Conservation (phyloP, 768 basidiomycete genomes). For the Mycena belliarum region DNA sequence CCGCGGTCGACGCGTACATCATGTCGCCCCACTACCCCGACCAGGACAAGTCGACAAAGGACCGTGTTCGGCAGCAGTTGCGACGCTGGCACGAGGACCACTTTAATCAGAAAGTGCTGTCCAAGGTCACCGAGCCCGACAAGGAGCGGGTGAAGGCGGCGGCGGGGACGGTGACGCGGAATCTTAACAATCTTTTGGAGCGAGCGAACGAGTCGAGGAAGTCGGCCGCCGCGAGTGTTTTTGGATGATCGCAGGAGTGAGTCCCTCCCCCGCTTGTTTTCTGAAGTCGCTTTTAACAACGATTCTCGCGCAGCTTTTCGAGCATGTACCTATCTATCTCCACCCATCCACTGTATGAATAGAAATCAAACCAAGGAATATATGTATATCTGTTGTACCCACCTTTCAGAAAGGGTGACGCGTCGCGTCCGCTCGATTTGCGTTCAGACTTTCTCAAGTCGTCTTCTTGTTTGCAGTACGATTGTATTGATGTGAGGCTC, state of each 20-base stretch:
- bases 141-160: slow-evolving; percentile 68
- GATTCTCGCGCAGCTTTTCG: slow-evolving; percentile 3
- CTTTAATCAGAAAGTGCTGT: slow-evolving; percentile 69
- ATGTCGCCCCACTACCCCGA: slow-evolving; percentile 56
- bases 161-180: slow-evolving; percentile 71
- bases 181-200: slow-evolving; percentile 67
- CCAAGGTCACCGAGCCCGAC: slow-evolving; percentile 63
- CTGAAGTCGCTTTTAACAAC: not conserved
- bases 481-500: too few relatives aligned
- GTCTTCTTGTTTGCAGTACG: too few relatives aligned
- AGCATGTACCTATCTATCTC: slow-evolving; percentile 20
- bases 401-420: not conserved
- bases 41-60: slow-evolving; percentile 58
- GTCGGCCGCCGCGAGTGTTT: slow-evolving; percentile 17
- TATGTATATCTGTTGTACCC: slow-evolving; percentile 19
- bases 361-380: slow-evolving; percentile 18
- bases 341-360: slow-evolving; percentile 19
- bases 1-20: slow-evolving; percentile 62
- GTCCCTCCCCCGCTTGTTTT: slow-evolving; percentile 1
- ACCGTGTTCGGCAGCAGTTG: slow-evolving; percentile 75
- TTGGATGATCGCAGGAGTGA: slow-evolving; percentile 19
- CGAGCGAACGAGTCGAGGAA: slow-evolving; percentile 23
- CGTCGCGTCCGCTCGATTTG: not conserved
- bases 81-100: slow-evolving; percentile 83
- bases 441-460: not conserved